Percentiles rank a stretch among this genome's conserved stretches.
Conservation (phyloP, 2,329 filamentous ascomycete genomes). For the Trichoderma harzianum region DNA sequence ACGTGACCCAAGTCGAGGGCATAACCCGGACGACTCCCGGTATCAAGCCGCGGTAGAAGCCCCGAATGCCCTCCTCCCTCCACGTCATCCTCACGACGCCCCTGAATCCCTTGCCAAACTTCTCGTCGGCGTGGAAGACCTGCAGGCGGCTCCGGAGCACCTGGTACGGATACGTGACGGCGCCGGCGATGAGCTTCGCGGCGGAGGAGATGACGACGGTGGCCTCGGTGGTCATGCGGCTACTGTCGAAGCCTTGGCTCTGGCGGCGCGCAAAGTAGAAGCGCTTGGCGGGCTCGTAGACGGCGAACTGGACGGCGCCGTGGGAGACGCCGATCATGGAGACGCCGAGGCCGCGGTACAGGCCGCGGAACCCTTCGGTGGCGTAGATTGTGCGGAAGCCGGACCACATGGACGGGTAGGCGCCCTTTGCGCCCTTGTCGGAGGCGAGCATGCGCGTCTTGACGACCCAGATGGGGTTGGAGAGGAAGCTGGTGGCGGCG, state of each 20-base stretch:
- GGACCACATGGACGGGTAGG: constrained; percentile 73
- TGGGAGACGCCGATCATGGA: constrained; percentile 85
- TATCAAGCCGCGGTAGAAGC: constrained; percentile 88
- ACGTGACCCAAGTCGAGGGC: constrained; percentile 94
- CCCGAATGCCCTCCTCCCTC: constrained; percentile 71
- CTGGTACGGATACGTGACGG: constrained; percentile 90
- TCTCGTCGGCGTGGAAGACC: constrained; percentile 75
- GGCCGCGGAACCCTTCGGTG: constrained; percentile 72
- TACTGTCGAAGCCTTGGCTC: constrained; percentile 21
- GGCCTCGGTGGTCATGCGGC: constrained; percentile 63
- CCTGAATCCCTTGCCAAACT: constrained; percentile 65
- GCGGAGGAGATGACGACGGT: constrained; percentile 76
- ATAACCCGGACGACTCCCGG: constrained; percentile 88
- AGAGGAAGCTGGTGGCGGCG: constrained; percentile 72
- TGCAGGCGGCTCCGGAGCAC: constrained; percentile 85
- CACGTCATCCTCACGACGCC: constrained; percentile 75
- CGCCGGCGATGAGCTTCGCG: constrained; percentile 86
- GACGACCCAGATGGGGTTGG: constrained; percentile 96
- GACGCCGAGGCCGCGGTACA: constrained; percentile 83
- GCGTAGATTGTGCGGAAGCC: constrained; percentile 65
- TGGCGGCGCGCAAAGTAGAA: constrained; percentile 50
- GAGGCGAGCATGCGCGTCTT: constrained; percentile 96
- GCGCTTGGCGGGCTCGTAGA: constrained; percentile 72
- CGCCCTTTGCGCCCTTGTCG: constrained; percentile 67
- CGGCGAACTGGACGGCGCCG: constrained; percentile 91